Percentiles rank a stretch among this genome's conserved stretches.
phyloP scores from a whole-genome alignment of 352 stramenopile species.

The Globisporangium carolinianum region DNA sequence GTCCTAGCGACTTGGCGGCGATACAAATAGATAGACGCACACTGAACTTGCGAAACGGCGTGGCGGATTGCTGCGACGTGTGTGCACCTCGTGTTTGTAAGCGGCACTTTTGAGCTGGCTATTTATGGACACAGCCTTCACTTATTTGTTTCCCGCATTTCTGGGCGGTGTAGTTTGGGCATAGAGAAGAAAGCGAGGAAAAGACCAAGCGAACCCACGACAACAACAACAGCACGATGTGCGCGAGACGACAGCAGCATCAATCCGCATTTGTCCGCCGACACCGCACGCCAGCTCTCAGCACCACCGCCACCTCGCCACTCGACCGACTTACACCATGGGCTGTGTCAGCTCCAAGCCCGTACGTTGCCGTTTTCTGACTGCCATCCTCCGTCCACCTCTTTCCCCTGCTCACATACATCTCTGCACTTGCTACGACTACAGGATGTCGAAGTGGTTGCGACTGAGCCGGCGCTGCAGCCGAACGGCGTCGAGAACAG shows the following conservation, averaged over 20 bases:
- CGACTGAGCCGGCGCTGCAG: conserved; percentile 24
- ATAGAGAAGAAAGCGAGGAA: not conserved
- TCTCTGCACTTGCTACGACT: conserved; percentile 2
- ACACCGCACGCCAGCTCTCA: conserved; percentile 10
- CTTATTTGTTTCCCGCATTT: no score
- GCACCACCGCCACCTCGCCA: conserved; percentile 1
- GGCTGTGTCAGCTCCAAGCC: conserved; percentile 73
- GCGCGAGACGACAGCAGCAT: not conserved
- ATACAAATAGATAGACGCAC: no score
- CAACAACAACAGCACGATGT: not conserved
- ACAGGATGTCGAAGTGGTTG: conserved; percentile 30
- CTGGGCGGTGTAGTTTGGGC: no score
- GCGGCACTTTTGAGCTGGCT: not conserved
- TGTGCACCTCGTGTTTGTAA: conserved; percentile 7
- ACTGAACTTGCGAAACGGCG: not conserved
- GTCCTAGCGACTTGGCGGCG: no score
- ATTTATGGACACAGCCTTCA: conserved; percentile 1
- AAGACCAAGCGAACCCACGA: not conserved
- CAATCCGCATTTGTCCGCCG: conserved; percentile 10
- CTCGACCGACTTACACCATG: conserved; percentile 21
- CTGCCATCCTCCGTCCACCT: not conserved
- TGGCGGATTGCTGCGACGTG: conserved; percentile 12
- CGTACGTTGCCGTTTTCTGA: conserved; percentile 18
- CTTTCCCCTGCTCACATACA: not conserved
- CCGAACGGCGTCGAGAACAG: conserved; percentile 27